Percentiles rank a stretch among this genome's conserved stretches.
These are phyloP conservation scores for Claviceps quebecensis DNA, from an alignment of 2,329 filamentous ascomycete genomes.

Conservation along the genomic window DNA sequence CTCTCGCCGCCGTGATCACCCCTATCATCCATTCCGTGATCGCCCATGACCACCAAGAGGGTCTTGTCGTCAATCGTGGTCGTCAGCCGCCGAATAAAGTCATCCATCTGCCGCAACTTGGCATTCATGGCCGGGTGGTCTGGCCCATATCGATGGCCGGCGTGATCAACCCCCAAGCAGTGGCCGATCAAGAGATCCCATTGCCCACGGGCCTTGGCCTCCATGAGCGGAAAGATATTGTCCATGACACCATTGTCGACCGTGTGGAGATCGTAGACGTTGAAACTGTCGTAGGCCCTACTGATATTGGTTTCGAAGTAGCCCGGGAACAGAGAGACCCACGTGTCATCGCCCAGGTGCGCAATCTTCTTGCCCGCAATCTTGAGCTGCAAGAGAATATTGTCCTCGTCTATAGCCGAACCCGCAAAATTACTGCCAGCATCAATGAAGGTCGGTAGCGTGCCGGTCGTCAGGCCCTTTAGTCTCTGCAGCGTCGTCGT, in stretches of 20 bases:
- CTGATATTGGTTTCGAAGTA: conserved; percentile 84
- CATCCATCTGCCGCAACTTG: conserved; percentile 86
- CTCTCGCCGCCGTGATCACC: conserved; percentile 98
- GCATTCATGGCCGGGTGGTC: conserved; percentile 82
- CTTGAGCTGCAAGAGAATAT: conserved; percentile 53
- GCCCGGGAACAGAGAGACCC: conserved; percentile 84
- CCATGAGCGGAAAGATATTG: conserved; percentile 74
- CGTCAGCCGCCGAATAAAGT: conserved; percentile 58
- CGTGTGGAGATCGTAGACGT: conserved; percentile 94
- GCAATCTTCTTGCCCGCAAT: conserved; percentile 61
- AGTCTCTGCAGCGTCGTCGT: conserved; percentile 85
- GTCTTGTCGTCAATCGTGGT: conserved; percentile 68
- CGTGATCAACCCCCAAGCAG: conserved; percentile 90
- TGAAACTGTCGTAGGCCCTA: conserved; percentile 87
- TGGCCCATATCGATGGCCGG: conserved; percentile 89
- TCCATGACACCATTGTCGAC: conserved; percentile 91
- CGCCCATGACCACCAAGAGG: conserved; percentile 90
- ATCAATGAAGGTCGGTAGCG: conserved; percentile 87
- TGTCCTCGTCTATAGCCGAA: conserved; percentile 87
- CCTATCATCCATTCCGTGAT: conserved; percentile 96
- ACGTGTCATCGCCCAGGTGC: conserved; percentile 95
- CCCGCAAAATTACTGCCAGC: conserved; percentile 91
- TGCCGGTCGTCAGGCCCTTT: conserved; percentile 90
- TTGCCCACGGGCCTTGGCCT: conserved; percentile 45
- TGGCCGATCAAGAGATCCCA: conserved; percentile 97